A percentile compares a stretch with the other conserved stretches of the same genome.
phyloP scores from a whole-genome alignment of 805 yeast species.

The Babjeviella inositovora region DNA sequence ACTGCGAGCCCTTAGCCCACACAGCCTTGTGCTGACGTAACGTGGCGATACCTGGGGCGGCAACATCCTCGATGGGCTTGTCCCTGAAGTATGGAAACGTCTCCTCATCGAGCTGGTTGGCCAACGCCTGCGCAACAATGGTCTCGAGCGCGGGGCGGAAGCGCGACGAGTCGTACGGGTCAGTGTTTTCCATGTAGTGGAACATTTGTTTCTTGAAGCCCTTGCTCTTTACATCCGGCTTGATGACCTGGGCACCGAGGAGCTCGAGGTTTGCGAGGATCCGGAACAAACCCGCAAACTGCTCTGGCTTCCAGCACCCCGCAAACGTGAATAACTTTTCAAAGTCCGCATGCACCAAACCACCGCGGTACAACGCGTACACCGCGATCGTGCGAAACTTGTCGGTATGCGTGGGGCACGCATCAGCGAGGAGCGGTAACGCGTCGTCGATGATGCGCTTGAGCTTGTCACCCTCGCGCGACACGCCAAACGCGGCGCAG shows the following conservation, averaged over 20 bases:
- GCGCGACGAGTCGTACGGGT: slow-evolving; percentile 49
- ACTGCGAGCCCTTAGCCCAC: slow-evolving; percentile 41
- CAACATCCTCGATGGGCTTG: slow-evolving; percentile 30
- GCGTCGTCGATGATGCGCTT: slow-evolving; percentile 47
- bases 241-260: slow-evolving; percentile 16
- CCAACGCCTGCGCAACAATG: slow-evolving; percentile 33
- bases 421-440: slow-evolving; percentile 32
- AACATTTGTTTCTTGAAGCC: slow-evolving; percentile 30
- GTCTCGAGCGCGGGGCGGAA: slow-evolving; percentile 55
- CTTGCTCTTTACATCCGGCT: slow-evolving; percentile 19
- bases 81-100: slow-evolving; percentile 65
- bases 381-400: slow-evolving; percentile 60
- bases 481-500: slow-evolving; percentile 56
- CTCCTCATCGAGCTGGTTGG: slow-evolving; percentile 35
- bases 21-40: slow-evolving; percentile 52
- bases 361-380: slow-evolving; percentile 73
- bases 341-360: slow-evolving; percentile 61
- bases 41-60: slow-evolving; percentile 11
- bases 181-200: slow-evolving; percentile 37
- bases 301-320: slow-evolving; percentile 18
- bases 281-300: slow-evolving; percentile 25
- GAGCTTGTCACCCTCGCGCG: slow-evolving; percentile 48
- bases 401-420: slow-evolving; percentile 37
- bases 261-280: slow-evolving; percentile 40
- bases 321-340: slow-evolving; percentile 48